Conservation (phyloP, 2,329 filamentous ascomycete genomes). For the Septoria linicola region DNA sequence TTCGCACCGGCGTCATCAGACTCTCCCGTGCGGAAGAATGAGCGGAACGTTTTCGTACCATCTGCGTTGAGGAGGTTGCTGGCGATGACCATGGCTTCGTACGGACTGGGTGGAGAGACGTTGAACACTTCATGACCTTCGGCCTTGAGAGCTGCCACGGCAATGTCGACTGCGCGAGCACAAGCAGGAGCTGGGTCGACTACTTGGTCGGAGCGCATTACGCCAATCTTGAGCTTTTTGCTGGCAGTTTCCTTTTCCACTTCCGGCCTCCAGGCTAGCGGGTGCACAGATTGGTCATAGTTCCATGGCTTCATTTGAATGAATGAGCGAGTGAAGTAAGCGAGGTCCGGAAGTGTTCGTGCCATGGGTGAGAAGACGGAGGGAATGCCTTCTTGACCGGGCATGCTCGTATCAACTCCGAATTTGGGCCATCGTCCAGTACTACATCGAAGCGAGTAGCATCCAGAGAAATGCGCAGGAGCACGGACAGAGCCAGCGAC, state of each 20-base stretch:
- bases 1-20: slow-evolving; percentile 74
- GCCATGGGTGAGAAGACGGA: slow-evolving; percentile 93
- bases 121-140: slow-evolving; percentile 74
- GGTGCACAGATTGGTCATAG: slow-evolving; percentile 83
- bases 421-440: slow-evolving; percentile 88
- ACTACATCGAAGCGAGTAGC: slow-evolving; percentile 82
- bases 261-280: slow-evolving; percentile 72
- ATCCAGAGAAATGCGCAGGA: slow-evolving; percentile 85
- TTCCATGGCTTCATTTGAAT: slow-evolving; percentile 83
- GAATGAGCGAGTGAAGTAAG: slow-evolving; percentile 77
- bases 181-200: slow-evolving; percentile 87
- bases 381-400: slow-evolving; percentile 84
- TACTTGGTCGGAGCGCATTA: slow-evolving; percentile 71
- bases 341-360: slow-evolving; percentile 75
- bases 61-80: slow-evolving; percentile 81
- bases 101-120: slow-evolving; percentile 57
- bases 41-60: slow-evolving; percentile 75
- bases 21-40: slow-evolving; percentile 73
- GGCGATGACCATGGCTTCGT: slow-evolving; percentile 72
- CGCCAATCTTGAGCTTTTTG: slow-evolving; percentile 68
- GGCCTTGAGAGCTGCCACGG: slow-evolving; percentile 64
- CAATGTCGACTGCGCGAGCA: slow-evolving; percentile 68
- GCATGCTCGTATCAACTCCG: slow-evolving; percentile 83
- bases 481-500: slow-evolving; percentile 85
- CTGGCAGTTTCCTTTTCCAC: slow-evolving; percentile 60